A percentile compares a stretch with the other conserved stretches of the same genome.
phyloP scores from a whole-genome alignment of 768 basidiomycete species.

The Naematelia aurantialba region DNA sequence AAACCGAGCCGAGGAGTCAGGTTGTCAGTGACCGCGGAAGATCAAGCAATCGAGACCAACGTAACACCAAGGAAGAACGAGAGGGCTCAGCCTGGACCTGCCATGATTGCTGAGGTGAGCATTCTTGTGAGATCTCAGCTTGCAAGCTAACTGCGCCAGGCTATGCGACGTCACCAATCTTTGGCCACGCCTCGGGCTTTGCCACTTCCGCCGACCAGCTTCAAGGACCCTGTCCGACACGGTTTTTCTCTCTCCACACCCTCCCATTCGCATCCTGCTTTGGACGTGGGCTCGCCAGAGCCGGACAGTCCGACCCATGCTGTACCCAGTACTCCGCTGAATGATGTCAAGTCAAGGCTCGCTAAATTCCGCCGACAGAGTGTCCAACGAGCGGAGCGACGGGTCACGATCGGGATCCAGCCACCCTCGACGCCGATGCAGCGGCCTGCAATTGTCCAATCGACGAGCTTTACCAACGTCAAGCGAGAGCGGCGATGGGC shows the following conservation, averaged over 20 bases:
- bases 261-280: slow-evolving; percentile 18
- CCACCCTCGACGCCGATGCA: slow-evolving; percentile 33
- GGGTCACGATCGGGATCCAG: slow-evolving; percentile 42
- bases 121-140: not conserved
- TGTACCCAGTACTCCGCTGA: slow-evolving; percentile 9
- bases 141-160: slow-evolving; percentile 17
- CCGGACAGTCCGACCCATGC: not conserved
- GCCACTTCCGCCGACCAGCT: slow-evolving; percentile 34
- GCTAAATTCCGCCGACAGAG: slow-evolving; percentile 32
- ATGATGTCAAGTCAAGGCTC: slow-evolving; percentile 29
- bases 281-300: slow-evolving; percentile 4
- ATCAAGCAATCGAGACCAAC: slow-evolving; percentile 6
- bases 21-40: slow-evolving; percentile 5
- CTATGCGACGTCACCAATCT: slow-evolving; percentile 26
- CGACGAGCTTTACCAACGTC: slow-evolving; percentile 20
- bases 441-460: not conserved
- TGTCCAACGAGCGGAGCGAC: slow-evolving; percentile 16
- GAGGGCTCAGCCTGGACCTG: not conserved
- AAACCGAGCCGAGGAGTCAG: slow-evolving; percentile 20
- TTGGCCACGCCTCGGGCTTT: slow-evolving; percentile 44
- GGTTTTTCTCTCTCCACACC: slow-evolving; percentile 17
- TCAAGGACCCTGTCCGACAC: slow-evolving; percentile 29
- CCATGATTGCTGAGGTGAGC: slow-evolving; percentile 14
- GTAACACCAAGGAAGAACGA: not conserved
- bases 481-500: slow-evolving; percentile 1